Evolutionary conservation across 345 rosid species (phyloP).

Genomic region (Eucalyptus pauciflora): DNA sequence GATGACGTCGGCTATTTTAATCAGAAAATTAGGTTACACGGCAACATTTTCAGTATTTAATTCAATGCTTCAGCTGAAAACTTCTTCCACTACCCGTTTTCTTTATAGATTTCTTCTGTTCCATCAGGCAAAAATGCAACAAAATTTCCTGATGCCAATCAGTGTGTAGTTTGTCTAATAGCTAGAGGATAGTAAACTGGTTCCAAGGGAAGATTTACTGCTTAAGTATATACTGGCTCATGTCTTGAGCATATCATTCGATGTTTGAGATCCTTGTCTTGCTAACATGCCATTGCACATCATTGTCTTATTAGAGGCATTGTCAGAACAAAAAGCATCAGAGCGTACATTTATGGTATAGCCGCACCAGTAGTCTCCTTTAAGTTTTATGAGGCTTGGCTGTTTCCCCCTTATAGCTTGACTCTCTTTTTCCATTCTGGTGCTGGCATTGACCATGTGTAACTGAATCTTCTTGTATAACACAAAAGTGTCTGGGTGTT

Average conservation of each 20-base stretch:
- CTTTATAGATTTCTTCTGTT: neutral
- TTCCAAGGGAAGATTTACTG: neutral
- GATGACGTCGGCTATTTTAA: neutral
- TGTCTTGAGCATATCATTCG: neutral
- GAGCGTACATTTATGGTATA: neutral
- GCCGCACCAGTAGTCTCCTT: neutral
- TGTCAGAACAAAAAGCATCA: neutral
- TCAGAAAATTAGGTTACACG: neutral
- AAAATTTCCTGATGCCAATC: neutral
- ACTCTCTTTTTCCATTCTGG: neutral
- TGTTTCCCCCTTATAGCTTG: neutral
- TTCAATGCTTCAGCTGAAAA: neutral
- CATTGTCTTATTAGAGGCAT: neutral
- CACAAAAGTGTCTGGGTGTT: neutral
- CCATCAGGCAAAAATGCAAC: neutral
- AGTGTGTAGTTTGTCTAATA: neutral
- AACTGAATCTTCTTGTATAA: neutral
- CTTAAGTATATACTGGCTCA: neutral
- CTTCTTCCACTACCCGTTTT: neutral
- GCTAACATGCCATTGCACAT: neutral
- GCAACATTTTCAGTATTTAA: neutral
- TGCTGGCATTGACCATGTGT: neutral
- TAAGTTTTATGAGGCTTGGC: neutral
- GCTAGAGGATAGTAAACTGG: neutral
- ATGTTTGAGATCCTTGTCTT: neutral